These are phyloP conservation scores for Ceratobasidium sp. DNA, from an alignment of 1,284 basidiomycete genomes.

Conservation along the genomic window DNA sequence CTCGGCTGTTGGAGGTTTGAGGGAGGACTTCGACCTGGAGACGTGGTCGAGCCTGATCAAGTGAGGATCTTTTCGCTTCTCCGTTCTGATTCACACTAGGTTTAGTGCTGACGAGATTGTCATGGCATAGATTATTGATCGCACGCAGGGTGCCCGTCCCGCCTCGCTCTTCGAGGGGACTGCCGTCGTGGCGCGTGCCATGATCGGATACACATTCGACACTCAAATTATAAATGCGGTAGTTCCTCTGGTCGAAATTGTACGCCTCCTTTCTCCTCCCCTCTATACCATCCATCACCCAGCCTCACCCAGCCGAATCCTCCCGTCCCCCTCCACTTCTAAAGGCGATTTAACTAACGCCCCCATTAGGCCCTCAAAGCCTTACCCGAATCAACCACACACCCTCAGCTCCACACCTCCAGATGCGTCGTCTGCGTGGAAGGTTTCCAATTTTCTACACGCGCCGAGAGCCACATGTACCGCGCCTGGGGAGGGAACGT, in stretches of 20 bases:
- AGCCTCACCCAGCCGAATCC: background rate
- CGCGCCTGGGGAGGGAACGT: slow-evolving; percentile 91
- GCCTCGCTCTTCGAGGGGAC: slow-evolving; percentile 88
- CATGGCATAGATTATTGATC: slow-evolving; percentile 94
- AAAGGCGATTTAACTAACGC: background rate
- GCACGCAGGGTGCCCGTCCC: slow-evolving; percentile 91
- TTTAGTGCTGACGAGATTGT: too few relatives aligned
- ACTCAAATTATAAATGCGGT: slow-evolving; percentile 75
- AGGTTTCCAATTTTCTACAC: slow-evolving; percentile 92
- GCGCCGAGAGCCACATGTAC: slow-evolving; percentile 97
- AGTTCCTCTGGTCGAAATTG: slow-evolving; percentile 70
- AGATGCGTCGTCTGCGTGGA: slow-evolving; percentile 98
- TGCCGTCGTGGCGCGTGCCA: slow-evolving; percentile 88
- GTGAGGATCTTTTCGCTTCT: background rate
- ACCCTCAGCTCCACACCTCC: slow-evolving; percentile 69
- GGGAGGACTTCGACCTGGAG: slow-evolving; percentile 94
- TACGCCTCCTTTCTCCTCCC: slow-evolving; percentile 48
- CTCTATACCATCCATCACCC: background rate
- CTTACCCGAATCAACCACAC: slow-evolving; percentile 8
- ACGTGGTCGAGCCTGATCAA: slow-evolving; percentile 90
- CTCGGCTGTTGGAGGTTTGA: slow-evolving; percentile 94
- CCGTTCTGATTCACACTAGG: too few relatives aligned
- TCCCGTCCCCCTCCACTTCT: background rate
- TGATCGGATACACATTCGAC: slow-evolving; percentile 93
- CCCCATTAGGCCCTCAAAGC: slow-evolving; percentile 10